Percentiles rank a stretch among this genome's conserved stretches.
phyloP scores from a whole-genome alignment of 2,329 filamentous ascomycete species.

The Ophiostoma piceae region DNA sequence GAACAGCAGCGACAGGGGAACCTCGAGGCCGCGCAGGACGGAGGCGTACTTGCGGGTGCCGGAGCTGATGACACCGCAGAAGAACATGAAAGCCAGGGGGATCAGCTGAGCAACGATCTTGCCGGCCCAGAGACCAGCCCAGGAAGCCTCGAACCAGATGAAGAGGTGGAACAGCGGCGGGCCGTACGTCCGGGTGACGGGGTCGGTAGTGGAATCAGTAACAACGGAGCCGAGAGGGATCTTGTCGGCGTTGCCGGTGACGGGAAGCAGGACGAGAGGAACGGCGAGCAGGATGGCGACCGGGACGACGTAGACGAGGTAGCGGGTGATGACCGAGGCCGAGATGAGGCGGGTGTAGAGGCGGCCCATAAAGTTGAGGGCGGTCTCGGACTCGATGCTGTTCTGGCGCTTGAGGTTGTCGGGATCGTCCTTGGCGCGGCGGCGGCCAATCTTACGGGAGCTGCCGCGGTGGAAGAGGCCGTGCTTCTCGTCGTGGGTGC shows the following conservation, averaged over 20 bases:
- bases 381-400: constrained; percentile 45
- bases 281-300: constrained; percentile 56
- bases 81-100: constrained; percentile 61
- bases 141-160: constrained; percentile 64
- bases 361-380: constrained; percentile 60
- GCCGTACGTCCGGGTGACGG: constrained; percentile 33
- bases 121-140: constrained; percentile 61
- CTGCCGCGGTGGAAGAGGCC: constrained; percentile 37
- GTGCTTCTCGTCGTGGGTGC: constrained; percentile 41
- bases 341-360: constrained; percentile 60
- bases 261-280: constrained; percentile 53
- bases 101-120: constrained; percentile 59
- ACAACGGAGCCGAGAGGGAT: constrained; percentile 32
- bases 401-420: constrained; percentile 37
- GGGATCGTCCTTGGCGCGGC: constrained; percentile 43
- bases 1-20: constrained; percentile 63
- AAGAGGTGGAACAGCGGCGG: constrained; percentile 58
- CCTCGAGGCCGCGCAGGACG: constrained; percentile 58
- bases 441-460: constrained; percentile 41
- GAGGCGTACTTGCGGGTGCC: constrained; percentile 66
- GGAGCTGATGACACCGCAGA: constrained; percentile 62
- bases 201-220: constrained; percentile 24
- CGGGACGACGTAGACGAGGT: constrained; percentile 63
- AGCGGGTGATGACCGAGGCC: constrained; percentile 60
- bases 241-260: constrained; percentile 38